Evolutionary conservation across 2,329 filamentous ascomycete genomes (phyloP).

Genomic region (Colletotrichum godetiae): DNA sequence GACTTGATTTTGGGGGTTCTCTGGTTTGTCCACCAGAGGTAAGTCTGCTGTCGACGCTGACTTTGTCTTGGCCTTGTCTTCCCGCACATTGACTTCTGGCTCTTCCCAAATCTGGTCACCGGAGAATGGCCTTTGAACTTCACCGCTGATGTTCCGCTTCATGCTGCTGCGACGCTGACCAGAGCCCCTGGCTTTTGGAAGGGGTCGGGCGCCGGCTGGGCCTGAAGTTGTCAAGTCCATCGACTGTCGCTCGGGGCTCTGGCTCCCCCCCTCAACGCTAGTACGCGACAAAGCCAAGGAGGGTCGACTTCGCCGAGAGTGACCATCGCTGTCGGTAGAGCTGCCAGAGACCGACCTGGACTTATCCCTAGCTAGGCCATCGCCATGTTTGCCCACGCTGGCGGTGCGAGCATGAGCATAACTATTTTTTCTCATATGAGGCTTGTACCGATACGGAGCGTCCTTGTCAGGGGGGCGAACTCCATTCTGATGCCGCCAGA

Average conservation of each 20-base stretch:
- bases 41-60: background rate
- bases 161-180: slow-evolving; percentile 72
- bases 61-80: slow-evolving; percentile 38
- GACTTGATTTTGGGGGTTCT: slow-evolving; percentile 71
- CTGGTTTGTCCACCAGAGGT: slow-evolving; percentile 57
- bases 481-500: slow-evolving; percentile 79
- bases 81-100: slow-evolving; percentile 63
- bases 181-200: slow-evolving; percentile 4
- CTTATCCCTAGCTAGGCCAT: slow-evolving; percentile 56
- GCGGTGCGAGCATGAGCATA: slow-evolving; percentile 75
- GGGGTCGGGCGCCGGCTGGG: background rate
- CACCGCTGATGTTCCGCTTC: slow-evolving; percentile 77
- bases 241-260: slow-evolving; percentile 36
- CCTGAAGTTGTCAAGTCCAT: slow-evolving; percentile 37
- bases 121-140: slow-evolving; percentile 74
- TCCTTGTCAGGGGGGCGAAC: slow-evolving; percentile 63
- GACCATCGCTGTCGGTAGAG: slow-evolving; percentile 60
- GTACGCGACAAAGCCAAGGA: slow-evolving; percentile 37
- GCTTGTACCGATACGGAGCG: slow-evolving; percentile 74
- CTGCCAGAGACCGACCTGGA: slow-evolving; percentile 63
- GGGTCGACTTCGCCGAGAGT: slow-evolving; percentile 46
- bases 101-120: slow-evolving; percentile 92
- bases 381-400: slow-evolving; percentile 63
- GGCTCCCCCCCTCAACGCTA: slow-evolving; percentile 1
- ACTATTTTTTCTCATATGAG: slow-evolving; percentile 77